phyloP scores from a whole-genome alignment of 306 rosid genomes.

The Inga leiocalycina region DNA sequence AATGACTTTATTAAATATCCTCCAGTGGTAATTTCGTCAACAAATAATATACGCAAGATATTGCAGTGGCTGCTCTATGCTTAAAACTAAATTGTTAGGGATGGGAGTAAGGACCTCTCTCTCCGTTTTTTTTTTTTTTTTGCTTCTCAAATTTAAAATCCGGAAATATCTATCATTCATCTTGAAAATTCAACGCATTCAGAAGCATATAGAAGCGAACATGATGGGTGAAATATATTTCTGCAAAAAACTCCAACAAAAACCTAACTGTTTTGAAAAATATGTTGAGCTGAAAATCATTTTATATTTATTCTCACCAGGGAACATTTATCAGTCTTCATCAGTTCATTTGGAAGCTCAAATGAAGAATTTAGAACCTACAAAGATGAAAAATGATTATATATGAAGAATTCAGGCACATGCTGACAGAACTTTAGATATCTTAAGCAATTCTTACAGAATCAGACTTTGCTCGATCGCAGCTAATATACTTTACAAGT shows the following conservation, averaged over 20 bases:
- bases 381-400: slow-evolving; percentile 25
- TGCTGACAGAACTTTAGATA: slow-evolving; percentile 22
- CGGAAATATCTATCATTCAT: slow-evolving; percentile 15
- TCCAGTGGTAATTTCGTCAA: not conserved
- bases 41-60: not conserved
- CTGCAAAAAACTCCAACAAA: slow-evolving; percentile 14
- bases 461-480: slow-evolving; percentile 49
- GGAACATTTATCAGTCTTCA: slow-evolving; percentile 49
- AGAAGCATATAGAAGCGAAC: slow-evolving; percentile 5
- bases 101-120: not conserved
- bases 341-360: slow-evolving; percentile 48
- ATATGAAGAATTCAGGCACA: slow-evolving; percentile 27
- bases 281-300: slow-evolving; percentile 14
- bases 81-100: slow-evolving; percentile 6
- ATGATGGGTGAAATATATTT: slow-evolving; percentile 18
- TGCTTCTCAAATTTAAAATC: slow-evolving; percentile 28
- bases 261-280: slow-evolving; percentile 17
- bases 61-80: not conserved
- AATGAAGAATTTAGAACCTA: slow-evolving; percentile 54
- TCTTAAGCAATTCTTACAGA: slow-evolving; percentile 53
- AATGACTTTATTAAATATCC: slow-evolving; percentile 15
- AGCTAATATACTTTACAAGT: slow-evolving; percentile 52
- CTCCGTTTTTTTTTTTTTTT: not conserved
- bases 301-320: slow-evolving; percentile 47
- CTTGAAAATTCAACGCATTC: slow-evolving; percentile 7